phyloP scores from a whole-genome alignment of 2,329 filamentous ascomycete species.

The Botrytis deweyae region DNA sequence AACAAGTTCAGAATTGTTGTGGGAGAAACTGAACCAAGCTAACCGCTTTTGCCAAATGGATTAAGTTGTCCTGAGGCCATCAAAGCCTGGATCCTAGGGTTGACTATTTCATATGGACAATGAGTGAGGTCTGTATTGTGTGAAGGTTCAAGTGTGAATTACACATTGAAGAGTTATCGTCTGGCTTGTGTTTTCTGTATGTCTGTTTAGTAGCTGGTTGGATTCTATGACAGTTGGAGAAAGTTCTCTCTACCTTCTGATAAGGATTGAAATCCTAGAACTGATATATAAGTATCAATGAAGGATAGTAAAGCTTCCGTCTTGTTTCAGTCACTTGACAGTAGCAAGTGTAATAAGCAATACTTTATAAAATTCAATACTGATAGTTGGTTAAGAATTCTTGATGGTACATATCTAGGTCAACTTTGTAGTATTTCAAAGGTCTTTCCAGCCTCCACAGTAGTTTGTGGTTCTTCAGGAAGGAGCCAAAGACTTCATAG shows the following conservation, averaged over 20 bases:
- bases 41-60: background rate
- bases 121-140: background rate
- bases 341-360: background rate
- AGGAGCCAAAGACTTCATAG: background rate
- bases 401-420: background rate
- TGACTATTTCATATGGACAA: background rate
- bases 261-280: background rate
- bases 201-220: background rate
- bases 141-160: background rate
- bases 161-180: background rate
- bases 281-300: background rate
- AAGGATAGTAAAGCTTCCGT: background rate
- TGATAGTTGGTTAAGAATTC: too few species aligned
- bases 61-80: slow-evolving; percentile 1
- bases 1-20: background rate
- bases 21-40: background rate
- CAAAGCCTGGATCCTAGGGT: background rate
- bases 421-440: background rate
- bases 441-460: background rate
- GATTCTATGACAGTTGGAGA: background rate
- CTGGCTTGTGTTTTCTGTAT: background rate
- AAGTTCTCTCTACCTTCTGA: background rate
- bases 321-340: background rate
- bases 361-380: background rate
- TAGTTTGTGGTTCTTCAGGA: too few species aligned